Evolutionary conservation across 805 yeast genomes (phyloP).

Genomic region (Clavispora fructus): DNA sequence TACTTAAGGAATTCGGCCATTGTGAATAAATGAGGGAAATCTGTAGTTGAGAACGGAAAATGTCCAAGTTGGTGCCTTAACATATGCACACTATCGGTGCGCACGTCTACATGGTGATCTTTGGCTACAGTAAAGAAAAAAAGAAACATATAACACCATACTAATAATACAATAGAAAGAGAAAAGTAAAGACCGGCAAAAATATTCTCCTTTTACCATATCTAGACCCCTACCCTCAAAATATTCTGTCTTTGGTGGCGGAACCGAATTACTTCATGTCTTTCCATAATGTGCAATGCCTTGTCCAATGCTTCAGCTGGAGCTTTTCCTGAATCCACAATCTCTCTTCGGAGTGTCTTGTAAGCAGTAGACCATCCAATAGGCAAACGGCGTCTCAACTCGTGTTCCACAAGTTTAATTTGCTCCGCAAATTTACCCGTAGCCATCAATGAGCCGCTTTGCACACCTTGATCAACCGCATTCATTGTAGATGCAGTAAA

Average conservation of each 20-base stretch:
- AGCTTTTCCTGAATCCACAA: slow-evolving; percentile 60
- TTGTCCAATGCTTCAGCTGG: slow-evolving; percentile 72
- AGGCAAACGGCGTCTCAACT: slow-evolving; percentile 84
- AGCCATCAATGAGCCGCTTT: slow-evolving; percentile 35
- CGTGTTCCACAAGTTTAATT: slow-evolving; percentile 74
- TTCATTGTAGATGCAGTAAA: slow-evolving; percentile 97
- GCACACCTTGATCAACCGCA: slow-evolving; percentile 72
- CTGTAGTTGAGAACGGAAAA: background rate
- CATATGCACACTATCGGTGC: background rate
- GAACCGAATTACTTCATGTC: slow-evolving; percentile 82
- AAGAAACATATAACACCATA: background rate
- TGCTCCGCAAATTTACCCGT: slow-evolving; percentile 63
- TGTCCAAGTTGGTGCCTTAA: background rate
- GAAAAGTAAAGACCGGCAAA: background rate
- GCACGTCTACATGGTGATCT: background rate
- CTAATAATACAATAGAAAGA: background rate
- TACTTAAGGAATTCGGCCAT: slow-evolving; percentile 31
- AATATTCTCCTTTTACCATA: background rate
- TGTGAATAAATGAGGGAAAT: background rate
- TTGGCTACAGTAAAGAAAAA: background rate
- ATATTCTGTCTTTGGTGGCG: slow-evolving; percentile 56
- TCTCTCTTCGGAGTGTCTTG: slow-evolving; percentile 75
- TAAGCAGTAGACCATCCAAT: slow-evolving; percentile 95
- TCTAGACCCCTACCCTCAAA: slow-evolving; percentile 12
- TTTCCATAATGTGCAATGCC: slow-evolving; percentile 75